Evolutionary conservation across 2,329 filamentous ascomycete genomes (phyloP).

Genomic region (Pyrenophora tritici-repentis): DNA sequence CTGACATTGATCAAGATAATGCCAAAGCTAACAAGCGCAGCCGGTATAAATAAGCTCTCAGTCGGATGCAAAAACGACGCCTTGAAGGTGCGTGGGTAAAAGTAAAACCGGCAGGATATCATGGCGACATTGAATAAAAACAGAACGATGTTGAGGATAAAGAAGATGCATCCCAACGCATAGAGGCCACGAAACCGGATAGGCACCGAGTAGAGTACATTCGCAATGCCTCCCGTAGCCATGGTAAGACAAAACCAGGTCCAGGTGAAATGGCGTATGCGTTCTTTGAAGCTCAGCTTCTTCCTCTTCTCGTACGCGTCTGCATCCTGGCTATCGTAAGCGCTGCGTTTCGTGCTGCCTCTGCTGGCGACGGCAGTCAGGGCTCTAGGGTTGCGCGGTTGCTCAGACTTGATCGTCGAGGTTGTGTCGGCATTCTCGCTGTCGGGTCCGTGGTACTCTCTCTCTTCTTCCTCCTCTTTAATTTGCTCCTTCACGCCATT

Average conservation of each 20-base stretch:
- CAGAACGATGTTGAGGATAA: conserved; percentile 58
- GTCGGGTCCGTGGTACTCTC: neutral
- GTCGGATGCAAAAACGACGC: conserved; percentile 76
- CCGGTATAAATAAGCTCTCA: conserved; percentile 77
- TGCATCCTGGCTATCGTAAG: neutral
- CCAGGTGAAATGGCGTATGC: conserved; percentile 71
- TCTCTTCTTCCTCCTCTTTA: conserved; percentile 1
- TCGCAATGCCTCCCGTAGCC: conserved; percentile 65
- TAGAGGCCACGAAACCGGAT: conserved; percentile 54
- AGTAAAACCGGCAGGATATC: conserved; percentile 70
- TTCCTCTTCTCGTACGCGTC: conserved; percentile 8
- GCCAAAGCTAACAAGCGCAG: conserved; percentile 69
- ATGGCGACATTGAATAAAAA: conserved; percentile 73
- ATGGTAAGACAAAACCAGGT: conserved; percentile 77
- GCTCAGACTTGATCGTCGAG: conserved; percentile 6
- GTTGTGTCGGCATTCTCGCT: neutral
- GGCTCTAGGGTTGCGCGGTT: neutral
- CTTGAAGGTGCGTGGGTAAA: conserved; percentile 71
- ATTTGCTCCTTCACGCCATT: conserved; percentile 1
- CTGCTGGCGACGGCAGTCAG: conserved; percentile 1
- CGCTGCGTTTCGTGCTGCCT: conserved; percentile 4
- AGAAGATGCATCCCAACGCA: conserved; percentile 55
- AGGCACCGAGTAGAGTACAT: conserved; percentile 59
- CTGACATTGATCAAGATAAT: conserved; percentile 68
- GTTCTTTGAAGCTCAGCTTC: conserved; percentile 52